Evolutionary conservation across 208 protist species (phyloP).

Genomic region (Crithidia sp.): DNA sequence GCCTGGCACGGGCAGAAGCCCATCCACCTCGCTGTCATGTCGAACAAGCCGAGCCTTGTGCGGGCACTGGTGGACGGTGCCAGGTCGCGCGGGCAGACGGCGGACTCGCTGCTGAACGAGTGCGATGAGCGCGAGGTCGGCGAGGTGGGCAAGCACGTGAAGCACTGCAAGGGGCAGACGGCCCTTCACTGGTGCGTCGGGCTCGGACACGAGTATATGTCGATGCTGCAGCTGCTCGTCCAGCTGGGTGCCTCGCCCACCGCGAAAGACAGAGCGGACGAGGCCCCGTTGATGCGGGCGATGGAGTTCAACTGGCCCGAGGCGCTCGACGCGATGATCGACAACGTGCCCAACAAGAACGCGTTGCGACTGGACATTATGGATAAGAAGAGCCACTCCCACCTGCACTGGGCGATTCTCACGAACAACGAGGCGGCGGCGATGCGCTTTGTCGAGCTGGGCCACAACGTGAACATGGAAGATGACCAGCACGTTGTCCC

Average conservation of each 20-base stretch:
- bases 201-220: slow-evolving; percentile 63
- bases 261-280: slow-evolving; percentile 74
- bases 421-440: slow-evolving; percentile 65
- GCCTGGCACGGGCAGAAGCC: slow-evolving; percentile 86
- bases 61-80: slow-evolving; percentile 61
- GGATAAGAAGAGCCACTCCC: slow-evolving; percentile 61
- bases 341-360: slow-evolving; percentile 28
- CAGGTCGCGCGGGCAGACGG: slow-evolving; percentile 53
- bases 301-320: slow-evolving; percentile 69
- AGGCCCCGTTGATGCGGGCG: slow-evolving; percentile 84
- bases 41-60: slow-evolving; percentile 70
- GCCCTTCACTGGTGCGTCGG: slow-evolving; percentile 86
- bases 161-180: slow-evolving; percentile 66
- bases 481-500: slow-evolving; percentile 70
- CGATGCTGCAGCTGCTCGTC: slow-evolving; percentile 78
- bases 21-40: slow-evolving; percentile 80
- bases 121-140: slow-evolving; percentile 73
- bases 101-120: slow-evolving; percentile 78
- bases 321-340: slow-evolving; percentile 67
- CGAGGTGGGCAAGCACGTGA: slow-evolving; percentile 60
- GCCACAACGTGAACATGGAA: slow-evolving; percentile 67
- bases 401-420: slow-evolving; percentile 79
- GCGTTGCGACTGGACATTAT: slow-evolving; percentile 63
- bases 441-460: slow-evolving; percentile 68
- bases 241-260: slow-evolving; percentile 68